phyloP scores from a whole-genome alignment of 768 basidiomycete genomes.

The Pleurotus eryngii region DNA sequence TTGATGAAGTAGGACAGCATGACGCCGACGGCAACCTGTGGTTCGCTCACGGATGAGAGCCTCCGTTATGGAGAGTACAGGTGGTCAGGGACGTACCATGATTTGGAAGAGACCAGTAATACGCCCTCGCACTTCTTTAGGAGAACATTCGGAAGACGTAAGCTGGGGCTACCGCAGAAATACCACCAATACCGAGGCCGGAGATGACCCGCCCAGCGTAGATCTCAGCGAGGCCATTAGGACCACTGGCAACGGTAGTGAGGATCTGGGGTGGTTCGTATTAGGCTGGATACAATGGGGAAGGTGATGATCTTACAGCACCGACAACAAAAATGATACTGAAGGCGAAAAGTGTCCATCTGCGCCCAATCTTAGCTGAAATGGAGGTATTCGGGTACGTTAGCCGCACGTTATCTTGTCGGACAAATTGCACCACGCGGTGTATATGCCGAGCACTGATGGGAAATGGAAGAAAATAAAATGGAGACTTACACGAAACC shows the following conservation, averaged over 20 bases:
- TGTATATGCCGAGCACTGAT: not conserved
- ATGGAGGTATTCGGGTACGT: not conserved
- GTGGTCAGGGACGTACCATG: constrained; percentile 31
- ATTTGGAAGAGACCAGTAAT: constrained; percentile 69
- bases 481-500: constrained; percentile 48
- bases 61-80: not conserved
- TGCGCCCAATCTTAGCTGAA: constrained; percentile 63
- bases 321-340: constrained; percentile 65
- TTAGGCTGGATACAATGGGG: not conserved
- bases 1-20: constrained; percentile 62
- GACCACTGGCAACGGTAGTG: constrained; percentile 47
- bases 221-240: constrained; percentile 47
- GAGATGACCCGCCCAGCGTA: constrained; percentile 61
- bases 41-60: not conserved
- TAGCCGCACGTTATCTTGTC: too few relatives aligned
- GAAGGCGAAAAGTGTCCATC: constrained; percentile 58
- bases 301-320: constrained; percentile 44
- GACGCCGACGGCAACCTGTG: constrained; percentile 45
- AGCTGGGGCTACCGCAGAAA: constrained; percentile 62
- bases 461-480: not conserved
- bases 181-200: constrained; percentile 60
- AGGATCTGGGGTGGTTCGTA: constrained; percentile 42
- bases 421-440: too few relatives aligned
- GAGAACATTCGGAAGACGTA: constrained; percentile 68
- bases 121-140: constrained; percentile 63